phyloP scores from a whole-genome alignment of 768 basidiomycete species.

The Boletus speciosus region DNA sequence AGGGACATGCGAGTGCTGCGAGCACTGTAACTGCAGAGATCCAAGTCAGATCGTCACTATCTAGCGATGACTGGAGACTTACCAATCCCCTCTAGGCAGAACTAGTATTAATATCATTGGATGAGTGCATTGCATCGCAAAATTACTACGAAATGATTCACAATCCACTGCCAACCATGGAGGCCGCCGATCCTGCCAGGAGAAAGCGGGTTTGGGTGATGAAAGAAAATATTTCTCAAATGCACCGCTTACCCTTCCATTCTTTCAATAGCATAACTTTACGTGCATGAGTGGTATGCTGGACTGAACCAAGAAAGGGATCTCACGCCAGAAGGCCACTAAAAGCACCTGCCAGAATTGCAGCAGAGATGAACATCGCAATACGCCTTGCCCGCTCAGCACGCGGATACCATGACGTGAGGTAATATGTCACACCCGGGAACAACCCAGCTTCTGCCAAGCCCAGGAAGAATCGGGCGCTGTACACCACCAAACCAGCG shows the following conservation, averaged over 20 bases:
- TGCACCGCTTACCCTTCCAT: constrained; percentile 32
- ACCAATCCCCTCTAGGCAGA: constrained; percentile 26
- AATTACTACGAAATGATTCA: constrained; percentile 4
- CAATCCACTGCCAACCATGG: constrained; percentile 40
- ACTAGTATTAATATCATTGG: constrained; percentile 17
- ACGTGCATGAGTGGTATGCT: background rate
- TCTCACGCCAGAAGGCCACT: constrained; percentile 47
- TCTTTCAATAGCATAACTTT: constrained; percentile 33
- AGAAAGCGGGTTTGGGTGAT: background rate
- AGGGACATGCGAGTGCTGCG: constrained; percentile 30
- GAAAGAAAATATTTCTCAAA: constrained; percentile 7
- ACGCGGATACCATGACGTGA: constrained; percentile 58
- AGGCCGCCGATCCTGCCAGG: constrained; percentile 27
- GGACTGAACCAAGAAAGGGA: background rate
- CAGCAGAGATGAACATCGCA: constrained; percentile 57
- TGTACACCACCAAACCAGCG: constrained; percentile 5
- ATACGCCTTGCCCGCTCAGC: constrained; percentile 53
- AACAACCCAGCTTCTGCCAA: constrained; percentile 44
- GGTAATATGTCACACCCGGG: constrained; percentile 38
- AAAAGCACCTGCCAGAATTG: constrained; percentile 49
- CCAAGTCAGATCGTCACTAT: background rate
- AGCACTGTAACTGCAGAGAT: constrained; percentile 8
- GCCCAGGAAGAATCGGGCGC: constrained; percentile 42
- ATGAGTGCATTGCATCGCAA: background rate
- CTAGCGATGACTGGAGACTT: background rate